Percentiles rank a stretch among this genome's conserved stretches.
These are phyloP conservation scores for Taphrina deformans DNA, from an alignment of 1,139 yeast genomes.

Conservation along the genomic window DNA sequence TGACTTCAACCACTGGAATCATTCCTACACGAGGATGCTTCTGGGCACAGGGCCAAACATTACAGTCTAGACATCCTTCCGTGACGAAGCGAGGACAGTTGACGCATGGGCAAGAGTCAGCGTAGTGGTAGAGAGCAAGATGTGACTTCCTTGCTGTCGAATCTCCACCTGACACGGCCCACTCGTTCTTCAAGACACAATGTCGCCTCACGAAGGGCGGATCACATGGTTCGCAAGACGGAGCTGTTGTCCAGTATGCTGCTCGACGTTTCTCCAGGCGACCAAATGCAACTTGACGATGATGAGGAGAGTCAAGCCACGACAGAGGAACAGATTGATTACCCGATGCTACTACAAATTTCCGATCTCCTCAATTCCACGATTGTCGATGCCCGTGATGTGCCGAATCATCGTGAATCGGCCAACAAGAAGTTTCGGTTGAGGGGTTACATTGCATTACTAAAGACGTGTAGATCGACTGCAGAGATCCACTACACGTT, in stretches of 20 bases:
- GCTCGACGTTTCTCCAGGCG: conserved; percentile 11
- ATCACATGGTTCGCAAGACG: not conserved
- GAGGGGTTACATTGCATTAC: not conserved
- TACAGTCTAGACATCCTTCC: too few relatives aligned
- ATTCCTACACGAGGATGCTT: too few relatives aligned
- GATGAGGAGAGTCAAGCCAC: not conserved
- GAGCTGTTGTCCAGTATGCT: not conserved
- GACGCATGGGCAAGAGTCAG: not conserved
- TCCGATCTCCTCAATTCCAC: not conserved
- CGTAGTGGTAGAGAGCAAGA: not conserved
- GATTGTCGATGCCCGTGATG: not conserved
- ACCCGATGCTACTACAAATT: conserved; percentile 1
- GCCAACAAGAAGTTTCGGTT: not conserved
- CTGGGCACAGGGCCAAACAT: too few relatives aligned
- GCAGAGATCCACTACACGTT: not conserved
- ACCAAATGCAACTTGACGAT: conserved; percentile 11
- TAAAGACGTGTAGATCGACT: conserved; percentile 1
- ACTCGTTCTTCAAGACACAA: not conserved
- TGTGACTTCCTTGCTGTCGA: conserved; percentile 3
- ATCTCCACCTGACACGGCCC: not conserved
- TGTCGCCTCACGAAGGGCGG: not conserved
- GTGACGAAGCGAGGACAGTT: too few relatives aligned
- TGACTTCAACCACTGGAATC: too few relatives aligned
- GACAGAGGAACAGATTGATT: not conserved
- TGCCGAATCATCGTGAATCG: too few relatives aligned